Evolutionary conservation across 2,329 filamentous ascomycete species (phyloP).

Genomic region (Rosellinia necatrix): DNA sequence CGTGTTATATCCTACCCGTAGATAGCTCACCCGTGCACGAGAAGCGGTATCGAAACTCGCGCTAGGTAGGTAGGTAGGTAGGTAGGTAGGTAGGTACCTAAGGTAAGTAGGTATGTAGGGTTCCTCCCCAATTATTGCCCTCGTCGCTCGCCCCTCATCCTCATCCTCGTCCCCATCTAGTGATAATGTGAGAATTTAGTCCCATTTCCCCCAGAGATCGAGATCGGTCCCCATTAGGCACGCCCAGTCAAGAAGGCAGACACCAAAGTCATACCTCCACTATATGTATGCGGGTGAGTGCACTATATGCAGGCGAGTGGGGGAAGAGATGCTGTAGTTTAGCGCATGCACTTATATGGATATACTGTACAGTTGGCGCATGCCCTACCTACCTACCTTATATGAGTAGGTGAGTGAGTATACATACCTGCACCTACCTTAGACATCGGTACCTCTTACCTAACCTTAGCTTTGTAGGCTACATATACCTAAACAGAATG

Average conservation of each 20-base stretch:
- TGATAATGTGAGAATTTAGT: too few relatives aligned
- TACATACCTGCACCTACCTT: too few relatives aligned
- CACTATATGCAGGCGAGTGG: too few relatives aligned
- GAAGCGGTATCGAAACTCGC: too few relatives aligned
- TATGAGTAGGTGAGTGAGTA: too few relatives aligned
- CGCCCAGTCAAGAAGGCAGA: neutral
- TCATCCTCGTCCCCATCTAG: conserved; percentile 17
- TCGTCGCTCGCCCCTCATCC: too few relatives aligned
- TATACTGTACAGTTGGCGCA: neutral
- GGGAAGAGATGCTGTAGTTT: neutral
- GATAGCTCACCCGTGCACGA: neutral
- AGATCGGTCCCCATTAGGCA: too few relatives aligned
- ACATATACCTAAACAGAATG: neutral
- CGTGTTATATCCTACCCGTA: neutral
- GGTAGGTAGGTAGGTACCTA: too few relatives aligned
- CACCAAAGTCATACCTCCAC: conserved; percentile 14
- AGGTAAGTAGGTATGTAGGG: too few relatives aligned
- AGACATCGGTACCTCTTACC: too few relatives aligned
- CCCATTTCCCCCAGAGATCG: conserved; percentile 20
- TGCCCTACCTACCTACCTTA: neutral
- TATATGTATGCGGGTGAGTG: too few relatives aligned
- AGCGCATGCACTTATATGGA: neutral
- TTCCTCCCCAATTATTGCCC: conserved; percentile 4
- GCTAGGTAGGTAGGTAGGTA: too few relatives aligned
- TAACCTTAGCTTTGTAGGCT: neutral